These are phyloP conservation scores for Eucalyptus camaldulensis DNA, from an alignment of 345 rosid genomes.

Conservation along the genomic window DNA sequence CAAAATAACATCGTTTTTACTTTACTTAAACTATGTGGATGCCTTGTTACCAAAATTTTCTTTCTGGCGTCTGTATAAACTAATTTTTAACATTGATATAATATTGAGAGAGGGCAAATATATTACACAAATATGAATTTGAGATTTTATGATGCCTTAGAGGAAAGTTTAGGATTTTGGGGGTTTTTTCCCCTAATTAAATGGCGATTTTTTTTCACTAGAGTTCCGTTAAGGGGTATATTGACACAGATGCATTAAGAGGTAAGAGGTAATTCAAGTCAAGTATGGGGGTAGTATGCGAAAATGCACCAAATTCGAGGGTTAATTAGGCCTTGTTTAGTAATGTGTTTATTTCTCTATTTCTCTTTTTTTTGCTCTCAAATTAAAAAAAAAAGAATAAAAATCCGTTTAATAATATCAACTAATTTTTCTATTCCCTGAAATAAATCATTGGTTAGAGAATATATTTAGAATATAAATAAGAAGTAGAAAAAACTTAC, in stretches of 20 bases:
- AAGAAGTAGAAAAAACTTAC: no score
- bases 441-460: fast-evolving
- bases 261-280: neutral
- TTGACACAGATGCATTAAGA: fast-evolving
- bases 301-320: neutral
- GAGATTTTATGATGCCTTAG: no score
- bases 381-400: no score
- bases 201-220: fast-evolving
- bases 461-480: fast-evolving
- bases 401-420: no score
- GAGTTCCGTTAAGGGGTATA: neutral
- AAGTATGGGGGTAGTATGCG: neutral
- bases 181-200: neutral
- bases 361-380: fast-evolving
- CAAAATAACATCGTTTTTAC: fast-evolving
- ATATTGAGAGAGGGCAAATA: no score
- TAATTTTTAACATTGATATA: no score
- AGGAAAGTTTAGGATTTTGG: no score
- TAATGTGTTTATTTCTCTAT: no score
- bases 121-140: no score
- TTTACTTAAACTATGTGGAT: neutral
- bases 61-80: no score
- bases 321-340: neutral
- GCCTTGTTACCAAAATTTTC: neutral
- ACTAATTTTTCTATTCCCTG: fast-evolving